These are phyloP conservation scores for Hura crepitans DNA, from an alignment of 441 rosid species.

Conservation along the genomic window DNA sequence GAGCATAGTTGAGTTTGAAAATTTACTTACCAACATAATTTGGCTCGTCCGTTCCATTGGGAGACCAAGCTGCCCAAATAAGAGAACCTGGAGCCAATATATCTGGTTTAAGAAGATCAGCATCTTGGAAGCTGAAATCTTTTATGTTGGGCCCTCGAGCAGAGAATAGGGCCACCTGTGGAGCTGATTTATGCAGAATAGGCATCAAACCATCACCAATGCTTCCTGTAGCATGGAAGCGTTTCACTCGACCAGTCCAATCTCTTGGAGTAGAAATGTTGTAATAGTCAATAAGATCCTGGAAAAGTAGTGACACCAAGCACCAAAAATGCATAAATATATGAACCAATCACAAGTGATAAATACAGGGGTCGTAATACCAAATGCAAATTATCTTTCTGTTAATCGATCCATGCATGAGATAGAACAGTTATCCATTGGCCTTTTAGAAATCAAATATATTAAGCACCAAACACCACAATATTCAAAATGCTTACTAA, in stretches of 20 bases:
- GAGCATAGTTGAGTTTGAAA: slow-evolving; percentile 3
- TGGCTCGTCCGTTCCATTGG: slow-evolving; percentile 90
- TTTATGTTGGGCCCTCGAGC: slow-evolving; percentile 94
- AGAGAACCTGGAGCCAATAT: slow-evolving; percentile 94
- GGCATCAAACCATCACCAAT: slow-evolving; percentile 93
- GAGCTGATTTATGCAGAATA: slow-evolving; percentile 93
- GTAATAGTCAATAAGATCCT: slow-evolving; percentile 95
- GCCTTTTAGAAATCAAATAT: not conserved
- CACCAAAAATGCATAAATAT: slow-evolving; percentile 7
- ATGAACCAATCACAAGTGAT: slow-evolving; percentile 11
- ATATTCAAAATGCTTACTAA: not conserved
- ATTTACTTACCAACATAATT: slow-evolving; percentile 67
- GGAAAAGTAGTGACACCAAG: slow-evolving; percentile 23
- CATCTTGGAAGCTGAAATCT: slow-evolving; percentile 92
- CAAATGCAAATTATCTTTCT: not conserved
- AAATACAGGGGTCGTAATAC: not conserved
- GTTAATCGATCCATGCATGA: not conserved
- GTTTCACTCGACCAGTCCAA: slow-evolving; percentile 91
- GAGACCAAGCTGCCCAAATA: slow-evolving; percentile 98
- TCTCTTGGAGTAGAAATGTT: slow-evolving; percentile 82
- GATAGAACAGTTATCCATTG: not conserved
- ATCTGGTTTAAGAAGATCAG: slow-evolving; percentile 98
- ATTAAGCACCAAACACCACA: too few relatives aligned
- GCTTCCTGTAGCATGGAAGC: slow-evolving; percentile 78
- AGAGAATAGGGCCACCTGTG: slow-evolving; percentile 91